phyloP scores from a whole-genome alignment of 2,329 filamentous ascomycete species.

The Trichoderma koningiopsis region DNA sequence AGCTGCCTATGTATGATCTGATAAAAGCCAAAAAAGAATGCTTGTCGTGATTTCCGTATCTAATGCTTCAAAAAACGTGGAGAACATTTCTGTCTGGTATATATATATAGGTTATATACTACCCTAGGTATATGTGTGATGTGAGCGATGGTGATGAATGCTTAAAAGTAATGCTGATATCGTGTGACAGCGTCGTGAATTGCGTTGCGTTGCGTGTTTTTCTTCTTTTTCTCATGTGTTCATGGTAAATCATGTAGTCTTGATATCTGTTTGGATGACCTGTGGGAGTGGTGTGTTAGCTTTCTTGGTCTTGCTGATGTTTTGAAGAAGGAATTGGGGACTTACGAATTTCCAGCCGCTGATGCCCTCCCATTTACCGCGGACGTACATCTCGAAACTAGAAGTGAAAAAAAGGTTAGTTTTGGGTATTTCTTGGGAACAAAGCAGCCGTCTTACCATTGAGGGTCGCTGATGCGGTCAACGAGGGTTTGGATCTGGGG shows the following conservation, averaged over 20 bases:
- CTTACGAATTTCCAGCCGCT: constrained; percentile 23
- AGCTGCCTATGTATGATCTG: constrained; percentile 1
- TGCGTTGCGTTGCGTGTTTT: not conserved
- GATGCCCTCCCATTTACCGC: constrained; percentile 22
- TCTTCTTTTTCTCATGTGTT: not conserved
- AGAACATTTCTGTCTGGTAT: constrained; percentile 9
- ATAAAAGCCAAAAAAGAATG: not conserved
- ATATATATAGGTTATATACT: constrained; percentile 4
- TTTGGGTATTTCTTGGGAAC: not conserved
- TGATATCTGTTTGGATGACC: constrained; percentile 24
- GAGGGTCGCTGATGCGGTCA: constrained; percentile 22
- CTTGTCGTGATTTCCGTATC: constrained; percentile 15
- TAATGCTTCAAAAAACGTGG: constrained; percentile 6
- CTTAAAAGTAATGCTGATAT: not conserved
- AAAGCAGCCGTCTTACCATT: not conserved
- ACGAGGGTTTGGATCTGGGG: constrained; percentile 13
- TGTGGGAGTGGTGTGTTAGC: not conserved
- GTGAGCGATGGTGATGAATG: not conserved
- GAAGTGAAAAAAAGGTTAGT: not conserved
- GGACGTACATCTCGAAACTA: constrained; percentile 22
- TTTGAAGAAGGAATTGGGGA: not conserved
- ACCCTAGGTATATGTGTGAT: not conserved
- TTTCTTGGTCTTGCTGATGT: not conserved
- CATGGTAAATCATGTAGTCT: constrained; percentile 9
- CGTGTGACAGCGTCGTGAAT: not conserved